Base-by-base conservation (phyloP, 2,329 filamentous ascomycete genomes). In the Epichloe scottii region DNA sequence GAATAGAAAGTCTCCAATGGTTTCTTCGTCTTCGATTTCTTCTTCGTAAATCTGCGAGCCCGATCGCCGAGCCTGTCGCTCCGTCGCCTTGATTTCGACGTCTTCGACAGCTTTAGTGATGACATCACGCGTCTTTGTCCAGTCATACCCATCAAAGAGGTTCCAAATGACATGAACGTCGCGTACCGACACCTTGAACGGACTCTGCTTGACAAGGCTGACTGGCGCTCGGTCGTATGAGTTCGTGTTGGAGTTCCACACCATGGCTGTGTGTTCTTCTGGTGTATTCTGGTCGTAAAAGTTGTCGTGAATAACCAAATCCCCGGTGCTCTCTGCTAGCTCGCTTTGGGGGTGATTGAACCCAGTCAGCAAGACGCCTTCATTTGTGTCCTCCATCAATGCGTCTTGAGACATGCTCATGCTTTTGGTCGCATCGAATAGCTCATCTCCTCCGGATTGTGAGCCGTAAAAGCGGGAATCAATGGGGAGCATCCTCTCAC, bases 131-230 rank as follows among this genome's bases (percentile, higher is more conserved):
- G 94, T 98, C 42, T 81, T 78, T 58, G 84, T 79, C 94, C 94
- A 98, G 67, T 98, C 94, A 63, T 95, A 98, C 1, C 93, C 93
- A 70, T 98, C 93, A 66, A 93, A 96, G 1, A 98, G 72, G 62
- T 98, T 95, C 93, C 93, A 98, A 53, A 97, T 96, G 48, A 96
- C 72, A 63, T 97, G 89, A 5, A 95, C 84, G 62, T 96, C 89
- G 26, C 87, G 83, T 15, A 97, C 77, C 5, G 82, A 81, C 3
- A 96, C 74, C 56, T 82, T 83, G 14, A 98, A 69, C 5, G 91
- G 88, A 55, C 84, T 87, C 49, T 74, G 75, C 39, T 75, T 74
- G 8, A 83, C 71, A 54, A 84, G 81, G 10, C 71, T 65, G 47
- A 79, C 74, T 42, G 85, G 82, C 1, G 79, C 76, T 41, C 76